These are phyloP conservation scores for Pseudocercospora fijiensis DNA, from an alignment of 2,329 filamentous ascomycete genomes.

Conservation along the genomic window DNA sequence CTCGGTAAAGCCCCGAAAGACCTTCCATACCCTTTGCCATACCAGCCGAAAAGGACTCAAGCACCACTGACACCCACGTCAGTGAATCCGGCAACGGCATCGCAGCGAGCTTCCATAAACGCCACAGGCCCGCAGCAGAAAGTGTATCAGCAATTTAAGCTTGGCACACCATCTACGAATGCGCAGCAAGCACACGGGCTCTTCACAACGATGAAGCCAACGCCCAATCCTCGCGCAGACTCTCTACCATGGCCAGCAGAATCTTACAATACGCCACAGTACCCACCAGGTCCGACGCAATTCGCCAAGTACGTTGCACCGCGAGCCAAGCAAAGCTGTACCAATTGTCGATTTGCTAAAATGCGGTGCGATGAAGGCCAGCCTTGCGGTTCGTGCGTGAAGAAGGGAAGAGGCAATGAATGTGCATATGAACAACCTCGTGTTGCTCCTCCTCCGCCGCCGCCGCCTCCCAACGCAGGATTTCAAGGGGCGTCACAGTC, in stretches of 20 bases:
- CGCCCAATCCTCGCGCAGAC: background rate
- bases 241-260: slow-evolving; percentile 6
- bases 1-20: slow-evolving; percentile 9
- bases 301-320: background rate
- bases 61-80: background rate
- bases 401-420: slow-evolving; percentile 7
- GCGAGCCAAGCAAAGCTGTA: slow-evolving; percentile 12
- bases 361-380: slow-evolving; percentile 23
- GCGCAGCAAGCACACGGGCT: slow-evolving; percentile 22
- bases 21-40: slow-evolving; percentile 27
- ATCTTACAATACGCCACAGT: slow-evolving; percentile 4
- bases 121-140: slow-evolving; percentile 9
- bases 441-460: background rate
- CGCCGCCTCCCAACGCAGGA: background rate
- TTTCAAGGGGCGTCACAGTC: background rate
- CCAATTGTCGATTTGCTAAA: slow-evolving; percentile 14
- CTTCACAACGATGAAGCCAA: slow-evolving; percentile 30
- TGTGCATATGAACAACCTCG: slow-evolving; percentile 19
- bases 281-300: slow-evolving; percentile 7
- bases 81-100: background rate
- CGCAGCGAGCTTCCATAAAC: background rate
- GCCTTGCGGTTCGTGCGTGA: slow-evolving; percentile 20
- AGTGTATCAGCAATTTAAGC: slow-evolving; percentile 4
- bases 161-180: background rate
- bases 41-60: slow-evolving; percentile 22